Percentiles rank a stretch among this genome's conserved stretches.
Conservation (phyloP, 371 early-diverging fungal genomes). For the Lichtheimia hyalospora region DNA sequence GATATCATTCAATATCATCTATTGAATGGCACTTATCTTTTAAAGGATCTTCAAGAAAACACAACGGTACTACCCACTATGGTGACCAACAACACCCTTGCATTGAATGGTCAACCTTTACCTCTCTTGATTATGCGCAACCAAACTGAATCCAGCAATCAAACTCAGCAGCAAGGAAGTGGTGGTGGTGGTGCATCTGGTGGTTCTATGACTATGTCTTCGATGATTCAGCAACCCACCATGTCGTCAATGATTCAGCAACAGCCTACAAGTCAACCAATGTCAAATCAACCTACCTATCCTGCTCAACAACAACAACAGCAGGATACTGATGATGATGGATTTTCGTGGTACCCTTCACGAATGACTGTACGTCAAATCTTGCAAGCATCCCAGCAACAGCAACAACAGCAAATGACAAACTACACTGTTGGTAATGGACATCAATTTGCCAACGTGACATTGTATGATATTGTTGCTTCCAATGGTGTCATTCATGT, state of each 20-base stretch:
- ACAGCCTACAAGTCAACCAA: background rate
- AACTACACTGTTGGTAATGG: slow-evolving; percentile 32
- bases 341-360: slow-evolving; percentile 2
- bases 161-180: background rate
- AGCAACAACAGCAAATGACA: background rate
- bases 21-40: slow-evolving; percentile 21
- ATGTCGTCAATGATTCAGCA: background rate
- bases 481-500: slow-evolving; percentile 41
- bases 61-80: slow-evolving; percentile 21
- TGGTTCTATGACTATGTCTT: background rate
- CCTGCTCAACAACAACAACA: background rate
- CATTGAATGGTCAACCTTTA: slow-evolving; percentile 18
- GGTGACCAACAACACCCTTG: slow-evolving; percentile 26
- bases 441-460: slow-evolving; percentile 18
- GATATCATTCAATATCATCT: slow-evolving; percentile 40
- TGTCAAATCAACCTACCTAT: background rate
- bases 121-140: slow-evolving; percentile 31
- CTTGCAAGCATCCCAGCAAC: background rate
- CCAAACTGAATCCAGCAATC: slow-evolving; percentile 10
- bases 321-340: background rate
- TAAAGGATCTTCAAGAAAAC: slow-evolving; percentile 16
- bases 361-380: background rate
- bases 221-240: background rate
- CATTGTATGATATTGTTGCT: slow-evolving; percentile 26
- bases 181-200: background rate